phyloP scores from a whole-genome alignment of 768 basidiomycete species.

The Tulasnella sp. region DNA sequence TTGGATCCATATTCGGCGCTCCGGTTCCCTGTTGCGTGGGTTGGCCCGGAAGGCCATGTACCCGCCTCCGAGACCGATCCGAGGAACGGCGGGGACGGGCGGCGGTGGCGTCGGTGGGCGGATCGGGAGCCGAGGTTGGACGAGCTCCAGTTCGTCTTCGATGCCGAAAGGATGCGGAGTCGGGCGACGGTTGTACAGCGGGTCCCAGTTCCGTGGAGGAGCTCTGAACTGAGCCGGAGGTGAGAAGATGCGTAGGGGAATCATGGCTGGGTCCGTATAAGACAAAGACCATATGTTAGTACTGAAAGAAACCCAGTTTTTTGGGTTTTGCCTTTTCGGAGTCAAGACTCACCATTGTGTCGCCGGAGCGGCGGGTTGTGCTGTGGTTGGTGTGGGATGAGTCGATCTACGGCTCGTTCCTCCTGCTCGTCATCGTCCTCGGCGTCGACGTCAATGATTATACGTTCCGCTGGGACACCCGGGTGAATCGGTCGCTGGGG shows the following conservation, averaged over 20 bases:
- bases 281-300: neutral
- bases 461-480: no score
- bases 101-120: neutral
- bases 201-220: neutral
- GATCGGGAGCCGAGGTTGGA: neutral
- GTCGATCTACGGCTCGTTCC: neutral
- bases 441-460: neutral
- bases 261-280: no score
- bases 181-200: neutral
- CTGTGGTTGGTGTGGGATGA: neutral
- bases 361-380: neutral
- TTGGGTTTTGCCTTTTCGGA: neutral
- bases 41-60: neutral
- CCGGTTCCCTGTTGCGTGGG: neutral
- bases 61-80: slow-evolving; percentile 1
- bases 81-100: neutral
- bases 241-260: neutral
- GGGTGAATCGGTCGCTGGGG: neutral
- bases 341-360: neutral
- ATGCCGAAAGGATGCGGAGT: neutral
- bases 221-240: slow-evolving; percentile 1
- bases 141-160: neutral
- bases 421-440: neutral
- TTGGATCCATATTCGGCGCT: neutral
- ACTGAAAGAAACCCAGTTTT: neutral